Conservation (phyloP, 1,139 yeast genomes). For the Kodamaea sp. region DNA sequence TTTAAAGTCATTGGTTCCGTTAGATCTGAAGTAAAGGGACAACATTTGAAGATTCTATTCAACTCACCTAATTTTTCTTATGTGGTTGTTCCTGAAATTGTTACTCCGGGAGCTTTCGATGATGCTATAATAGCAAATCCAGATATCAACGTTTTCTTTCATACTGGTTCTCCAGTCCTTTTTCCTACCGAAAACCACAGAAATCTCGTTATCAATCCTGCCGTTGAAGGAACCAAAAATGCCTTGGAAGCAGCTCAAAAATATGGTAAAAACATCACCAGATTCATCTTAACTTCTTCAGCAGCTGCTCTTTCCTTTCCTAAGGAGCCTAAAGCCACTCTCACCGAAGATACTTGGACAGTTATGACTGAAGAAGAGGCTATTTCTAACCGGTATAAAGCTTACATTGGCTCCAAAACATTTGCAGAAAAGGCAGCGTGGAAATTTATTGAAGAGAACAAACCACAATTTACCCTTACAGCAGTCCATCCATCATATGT, state of each 20-base stretch:
- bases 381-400: conserved; percentile 5
- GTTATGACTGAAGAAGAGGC: conserved; percentile 35
- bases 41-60: conserved; percentile 1
- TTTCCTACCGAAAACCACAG: conserved; percentile 8
- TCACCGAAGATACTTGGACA: conserved; percentile 41
- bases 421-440: conserved; percentile 57
- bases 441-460: conserved; percentile 41
- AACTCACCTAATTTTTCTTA: conserved; percentile 30
- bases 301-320: conserved; percentile 15
- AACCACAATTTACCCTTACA: conserved; percentile 43
- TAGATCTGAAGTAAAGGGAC: conserved; percentile 34
- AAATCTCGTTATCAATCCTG: conserved; percentile 14
- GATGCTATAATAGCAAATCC: conserved; percentile 29
- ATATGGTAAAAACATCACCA: conserved; percentile 25
- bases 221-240: conserved; percentile 26
- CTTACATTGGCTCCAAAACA: conserved; percentile 51
- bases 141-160: conserved; percentile 21
- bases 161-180: conserved; percentile 15
- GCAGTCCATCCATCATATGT: conserved; percentile 54
- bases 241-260: conserved; percentile 24
- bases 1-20: conserved; percentile 36
- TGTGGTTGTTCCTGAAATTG: conserved; percentile 30
- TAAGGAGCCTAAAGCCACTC: conserved; percentile 10
- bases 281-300: conserved; percentile 34
- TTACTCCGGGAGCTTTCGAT: conserved; percentile 31